phyloP scores from a whole-genome alignment of 2,329 filamentous ascomycete species.

The Teratosphaeria viscida region DNA sequence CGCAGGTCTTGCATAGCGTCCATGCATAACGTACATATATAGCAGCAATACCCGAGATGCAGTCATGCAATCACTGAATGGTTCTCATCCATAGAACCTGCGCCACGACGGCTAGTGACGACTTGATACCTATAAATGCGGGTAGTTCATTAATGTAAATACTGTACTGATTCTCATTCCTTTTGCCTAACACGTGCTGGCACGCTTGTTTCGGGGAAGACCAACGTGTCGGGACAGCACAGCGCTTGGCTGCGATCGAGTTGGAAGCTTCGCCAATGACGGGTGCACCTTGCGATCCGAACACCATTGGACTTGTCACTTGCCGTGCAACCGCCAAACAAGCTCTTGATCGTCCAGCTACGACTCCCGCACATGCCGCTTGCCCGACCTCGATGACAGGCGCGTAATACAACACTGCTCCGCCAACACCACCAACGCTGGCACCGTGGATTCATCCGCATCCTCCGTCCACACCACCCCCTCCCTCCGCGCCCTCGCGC shows the following conservation, averaged over 20 bases:
- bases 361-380: not conserved
- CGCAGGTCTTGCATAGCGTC: not conserved
- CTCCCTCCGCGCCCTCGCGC: constrained; percentile 19
- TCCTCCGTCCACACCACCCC: constrained; percentile 24
- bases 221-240: not conserved
- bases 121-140: too few species aligned
- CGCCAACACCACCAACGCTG: not conserved
- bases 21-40: not conserved
- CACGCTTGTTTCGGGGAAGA: not conserved
- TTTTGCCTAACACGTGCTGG: not conserved
- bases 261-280: not conserved
- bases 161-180: not conserved
- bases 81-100: too few species aligned
- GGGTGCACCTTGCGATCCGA: not conserved
- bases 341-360: not conserved
- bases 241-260: not conserved
- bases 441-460: not conserved
- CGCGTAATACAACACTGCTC: not conserved
- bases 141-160: too few species aligned
- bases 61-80: too few species aligned
- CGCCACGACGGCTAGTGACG: too few species aligned
- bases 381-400: not conserved
- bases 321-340: not conserved
- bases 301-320: not conserved
- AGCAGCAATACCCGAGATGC: too few species aligned